phyloP scores from a whole-genome alignment of 176 grass and related monocot genomes.

The Pharus latifolius region DNA sequence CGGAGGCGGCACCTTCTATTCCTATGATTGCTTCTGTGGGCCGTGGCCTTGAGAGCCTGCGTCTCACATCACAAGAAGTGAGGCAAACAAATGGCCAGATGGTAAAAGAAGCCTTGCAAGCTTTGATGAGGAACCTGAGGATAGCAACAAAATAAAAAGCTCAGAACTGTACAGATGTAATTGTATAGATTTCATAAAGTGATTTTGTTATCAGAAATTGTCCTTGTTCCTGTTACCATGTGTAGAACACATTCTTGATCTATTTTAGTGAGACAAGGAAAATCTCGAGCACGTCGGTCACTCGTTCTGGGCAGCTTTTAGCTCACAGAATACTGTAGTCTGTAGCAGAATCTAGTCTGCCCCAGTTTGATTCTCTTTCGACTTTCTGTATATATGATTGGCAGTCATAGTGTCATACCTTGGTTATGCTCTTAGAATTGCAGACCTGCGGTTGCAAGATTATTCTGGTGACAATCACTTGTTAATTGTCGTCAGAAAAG shows the following conservation, averaged over 20 bases:
- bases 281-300: no score
- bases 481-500: no score
- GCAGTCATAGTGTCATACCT: no score
- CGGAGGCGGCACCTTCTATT: conserved; percentile 55
- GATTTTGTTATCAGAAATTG: conserved; percentile 16
- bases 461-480: no score
- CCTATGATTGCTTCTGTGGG: conserved; percentile 68
- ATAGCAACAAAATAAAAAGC: conserved; percentile 40
- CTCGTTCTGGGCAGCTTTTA: no score
- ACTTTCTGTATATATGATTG: no score
- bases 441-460: no score
- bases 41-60: conserved; percentile 69
- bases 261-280: conserved; percentile 16
- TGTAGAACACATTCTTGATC: conserved; percentile 11
- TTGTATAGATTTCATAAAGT: conserved; percentile 19
- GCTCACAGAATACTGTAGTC: no score
- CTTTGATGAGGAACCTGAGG: conserved; percentile 63
- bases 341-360: no score
- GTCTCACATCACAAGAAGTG: conserved; percentile 58
- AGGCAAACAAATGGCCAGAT: no score
- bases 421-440: no score
- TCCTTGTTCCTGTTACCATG: neutral
- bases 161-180: neutral
- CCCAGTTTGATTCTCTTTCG: no score
- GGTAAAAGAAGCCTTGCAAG: conserved; percentile 59